phyloP scores from a whole-genome alignment of 345 rosid species.

The Ceriops zippeliana region DNA sequence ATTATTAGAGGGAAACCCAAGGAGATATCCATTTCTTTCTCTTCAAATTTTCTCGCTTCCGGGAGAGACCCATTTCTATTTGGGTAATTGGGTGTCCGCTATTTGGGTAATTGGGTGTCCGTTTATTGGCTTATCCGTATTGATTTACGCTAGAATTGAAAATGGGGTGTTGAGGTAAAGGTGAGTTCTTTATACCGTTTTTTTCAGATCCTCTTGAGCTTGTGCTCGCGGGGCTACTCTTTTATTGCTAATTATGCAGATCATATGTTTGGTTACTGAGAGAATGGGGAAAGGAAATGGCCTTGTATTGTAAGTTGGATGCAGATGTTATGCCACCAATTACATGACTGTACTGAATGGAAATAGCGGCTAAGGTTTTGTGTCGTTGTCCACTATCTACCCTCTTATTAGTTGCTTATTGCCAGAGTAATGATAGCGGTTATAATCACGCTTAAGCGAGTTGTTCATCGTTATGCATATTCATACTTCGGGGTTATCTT shows the following conservation, averaged over 20 bases:
- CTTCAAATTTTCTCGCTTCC: background rate
- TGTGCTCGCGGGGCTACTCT: background rate
- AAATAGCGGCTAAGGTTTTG: background rate
- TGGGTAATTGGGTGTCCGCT: conserved; percentile 17
- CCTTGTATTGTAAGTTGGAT: background rate
- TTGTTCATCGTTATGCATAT: conserved; percentile 1
- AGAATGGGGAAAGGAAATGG: background rate
- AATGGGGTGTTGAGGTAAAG: conserved; percentile 24
- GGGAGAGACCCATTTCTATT: conserved; percentile 14
- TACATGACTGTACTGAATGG: background rate
- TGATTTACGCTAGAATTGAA: conserved; percentile 17
- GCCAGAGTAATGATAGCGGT: conserved; percentile 2
- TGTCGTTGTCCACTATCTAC: background rate
- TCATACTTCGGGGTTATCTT: conserved; percentile 11
- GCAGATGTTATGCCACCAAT: background rate
- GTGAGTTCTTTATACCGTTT: conserved; percentile 25
- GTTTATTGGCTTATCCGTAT: conserved; percentile 16
- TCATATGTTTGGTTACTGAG: conserved; percentile 5
- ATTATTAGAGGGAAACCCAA: background rate
- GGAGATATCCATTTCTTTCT: conserved; percentile 3
- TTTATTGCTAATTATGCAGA: background rate
- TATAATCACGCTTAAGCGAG: background rate
- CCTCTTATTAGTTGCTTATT: background rate
- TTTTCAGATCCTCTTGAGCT: conserved; percentile 21
- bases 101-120: conserved; percentile 22